phyloP scores from a whole-genome alignment of 2,329 filamentous ascomycete genomes.

The Xylaria sp. region DNA sequence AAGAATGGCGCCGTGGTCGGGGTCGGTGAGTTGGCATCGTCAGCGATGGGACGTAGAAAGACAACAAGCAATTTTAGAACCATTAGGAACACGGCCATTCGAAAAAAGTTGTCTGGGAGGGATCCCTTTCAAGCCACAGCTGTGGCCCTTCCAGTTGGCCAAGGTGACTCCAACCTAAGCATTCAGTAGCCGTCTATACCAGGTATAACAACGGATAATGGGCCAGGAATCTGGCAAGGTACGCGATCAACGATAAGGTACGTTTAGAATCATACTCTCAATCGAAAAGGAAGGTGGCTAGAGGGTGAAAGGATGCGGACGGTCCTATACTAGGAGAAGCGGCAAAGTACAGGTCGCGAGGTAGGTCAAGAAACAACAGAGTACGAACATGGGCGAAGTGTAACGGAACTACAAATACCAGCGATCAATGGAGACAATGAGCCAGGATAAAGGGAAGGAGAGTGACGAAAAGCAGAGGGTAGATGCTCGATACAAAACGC shows the following conservation, averaged over 20 bases:
- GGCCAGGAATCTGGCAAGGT: neutral
- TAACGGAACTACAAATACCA: conserved; percentile 7
- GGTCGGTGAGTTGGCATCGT: conserved; percentile 33
- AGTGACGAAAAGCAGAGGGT: neutral
- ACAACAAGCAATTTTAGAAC: conserved; percentile 1
- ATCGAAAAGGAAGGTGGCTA: neutral
- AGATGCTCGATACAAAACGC: conserved; percentile 7
- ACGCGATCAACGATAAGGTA: conserved; percentile 1
- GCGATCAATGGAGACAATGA: neutral
- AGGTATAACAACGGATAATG: neutral
- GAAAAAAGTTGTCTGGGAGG: neutral
- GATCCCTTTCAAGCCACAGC: neutral
- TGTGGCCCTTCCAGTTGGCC: conserved; percentile 1
- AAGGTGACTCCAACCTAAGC: neutral
- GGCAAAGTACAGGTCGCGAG: neutral
- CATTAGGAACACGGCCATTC: conserved; percentile 1
- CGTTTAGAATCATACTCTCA: neutral
- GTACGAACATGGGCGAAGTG: neutral
- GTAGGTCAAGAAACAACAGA: neutral
- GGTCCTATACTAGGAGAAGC: neutral
- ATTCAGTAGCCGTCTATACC: neutral
- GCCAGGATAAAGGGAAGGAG: neutral
- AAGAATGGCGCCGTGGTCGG: conserved; percentile 34
- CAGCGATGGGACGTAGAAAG: conserved; percentile 1
- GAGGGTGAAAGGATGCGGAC: neutral